Conservation (phyloP, 352 stramenopile genomes). For the Pythium periplocum region DNA sequence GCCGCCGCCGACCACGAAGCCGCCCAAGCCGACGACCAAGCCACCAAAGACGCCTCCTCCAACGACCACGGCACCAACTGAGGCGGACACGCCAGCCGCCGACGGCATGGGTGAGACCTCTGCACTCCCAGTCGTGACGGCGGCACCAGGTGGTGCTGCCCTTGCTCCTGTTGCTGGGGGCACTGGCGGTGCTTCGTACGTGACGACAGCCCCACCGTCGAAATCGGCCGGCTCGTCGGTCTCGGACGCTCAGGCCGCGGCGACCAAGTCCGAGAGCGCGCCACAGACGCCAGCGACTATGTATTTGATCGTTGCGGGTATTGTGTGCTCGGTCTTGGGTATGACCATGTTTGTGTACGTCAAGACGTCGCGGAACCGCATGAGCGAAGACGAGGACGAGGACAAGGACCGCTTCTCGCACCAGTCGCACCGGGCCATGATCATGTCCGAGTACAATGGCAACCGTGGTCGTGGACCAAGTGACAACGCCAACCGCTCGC, state of each 20-base stretch:
- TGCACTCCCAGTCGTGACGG: not conserved
- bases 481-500: slow-evolving; percentile 14
- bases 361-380: slow-evolving; percentile 19
- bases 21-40: slow-evolving; percentile 8
- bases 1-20: not conserved
- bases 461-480: not conserved
- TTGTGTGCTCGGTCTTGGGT: slow-evolving; percentile 36
- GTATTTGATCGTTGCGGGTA: slow-evolving; percentile 37
- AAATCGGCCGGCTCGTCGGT: not conserved
- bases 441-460: slow-evolving; percentile 4
- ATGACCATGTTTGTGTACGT: slow-evolving; percentile 51
- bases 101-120: not conserved
- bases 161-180: too few species aligned
- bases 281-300: slow-evolving; percentile 13
- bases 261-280: too few species aligned
- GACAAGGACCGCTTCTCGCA: slow-evolving; percentile 7
- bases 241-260: too few species aligned
- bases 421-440: not conserved
- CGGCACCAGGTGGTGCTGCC: not conserved
- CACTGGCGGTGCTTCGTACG: too few species aligned
- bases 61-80: not conserved
- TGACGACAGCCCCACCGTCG: not conserved
- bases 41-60: not conserved
- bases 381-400: slow-evolving; percentile 30
- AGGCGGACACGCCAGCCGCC: not conserved